Evolutionary conservation across 495 filamentous ascomycete species (phyloP), one percentile per base, ranked within the genome.

Genomic region (Hypoxylon crocopeplum): DNA sequence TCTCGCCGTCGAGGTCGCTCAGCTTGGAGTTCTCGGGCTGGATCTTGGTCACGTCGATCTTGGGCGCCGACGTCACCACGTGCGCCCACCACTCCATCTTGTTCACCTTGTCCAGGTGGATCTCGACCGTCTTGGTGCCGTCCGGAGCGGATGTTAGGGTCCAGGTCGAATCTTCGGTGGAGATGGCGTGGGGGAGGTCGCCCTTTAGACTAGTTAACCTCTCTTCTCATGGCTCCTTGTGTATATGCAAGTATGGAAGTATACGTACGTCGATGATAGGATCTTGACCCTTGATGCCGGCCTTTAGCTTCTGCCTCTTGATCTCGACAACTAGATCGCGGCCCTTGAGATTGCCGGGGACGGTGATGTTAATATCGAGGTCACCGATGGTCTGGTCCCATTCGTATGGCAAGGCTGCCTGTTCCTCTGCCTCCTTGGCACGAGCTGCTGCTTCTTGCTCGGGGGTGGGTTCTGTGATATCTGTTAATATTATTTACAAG

Each of bases 81-180:
- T 96, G 91, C 21, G 89, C 77, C 94, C 94, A 98, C 94, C 94
- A 98, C 74, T 97, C 91, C 83, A 93, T 86, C 83, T 97, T 92
- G 81, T 97, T 96, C 52, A 86, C 78, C 74, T 98, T 98, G 81
- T 98, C 94, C 22, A 98, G 88, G 74, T 98, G 95, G 61, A 98
- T 79, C 68, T 85, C 84, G 64, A 98, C 74, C 67, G 90, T 84
- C 75, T 95, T 95, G 64, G 81, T 86, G 17, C 77, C 78, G 46
- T 77, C 70, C 1, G 85, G 72, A 11, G 84, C 80, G 5, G 88
- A 79, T 48, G 90, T 86, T 25, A 98, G 86, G 3, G 94, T 98
- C 94, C 94, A 98, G 34, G 93, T 93, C 50, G 85, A 91, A 66
- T 98, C 94, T 73, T 96, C 92, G 53, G 85, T 76, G 67, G 80